Base-by-base conservation (phyloP, 352 stramenopile species). In the Phytophthora idaei region DNA sequence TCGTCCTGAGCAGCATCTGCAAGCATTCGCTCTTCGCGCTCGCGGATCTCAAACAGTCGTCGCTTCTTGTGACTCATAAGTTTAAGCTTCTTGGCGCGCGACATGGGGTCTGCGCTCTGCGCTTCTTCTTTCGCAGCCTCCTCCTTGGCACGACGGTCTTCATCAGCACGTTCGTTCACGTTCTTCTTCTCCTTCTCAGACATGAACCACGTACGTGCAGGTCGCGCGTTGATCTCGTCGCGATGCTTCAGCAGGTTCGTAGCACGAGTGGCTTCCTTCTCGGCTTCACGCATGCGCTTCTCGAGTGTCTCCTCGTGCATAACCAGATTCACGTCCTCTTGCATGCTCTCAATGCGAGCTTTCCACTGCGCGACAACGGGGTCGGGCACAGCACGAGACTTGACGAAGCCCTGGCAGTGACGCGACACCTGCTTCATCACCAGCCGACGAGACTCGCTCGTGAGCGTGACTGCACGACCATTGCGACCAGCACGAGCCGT, bases 401-500 rank as follows among this genome's bases (percentile, higher is more conserved):
- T 97, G 55, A 98, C 89, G 49, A 95, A 96, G 12, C 89, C 89
- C 39, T 93, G 76, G 72, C 89, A 96, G 60, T 96, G 89, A 45
- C 89, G 87, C 17, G 86, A 90, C 25, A 98, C 80, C 61, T 98
- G 91, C 78, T 98, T 98, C 91, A 98, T 98, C 37, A 98, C 76
- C 50, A 97, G 73, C 72, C 94, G 89, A 9, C 94, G 81, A 14
- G 81, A 87, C 69, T 98, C 94, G 34, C 90, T 95, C 61, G 90
- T 97, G 29, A 97, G 85, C 49, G 92, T 97, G 48, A 97, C 90
- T 1, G 90, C 87, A 65, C 85, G 86, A 59, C 88, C 87, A 57
- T 97, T 97, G 67, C 97, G 94, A 14, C 98, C 98, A 17, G 97
- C 97, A 83, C 98, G 94, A 37, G 97, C 98, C 32, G 98, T 99